Evolutionary conservation across 2,329 filamentous ascomycete species (phyloP).

Genomic region (Alternaria sp.): DNA sequence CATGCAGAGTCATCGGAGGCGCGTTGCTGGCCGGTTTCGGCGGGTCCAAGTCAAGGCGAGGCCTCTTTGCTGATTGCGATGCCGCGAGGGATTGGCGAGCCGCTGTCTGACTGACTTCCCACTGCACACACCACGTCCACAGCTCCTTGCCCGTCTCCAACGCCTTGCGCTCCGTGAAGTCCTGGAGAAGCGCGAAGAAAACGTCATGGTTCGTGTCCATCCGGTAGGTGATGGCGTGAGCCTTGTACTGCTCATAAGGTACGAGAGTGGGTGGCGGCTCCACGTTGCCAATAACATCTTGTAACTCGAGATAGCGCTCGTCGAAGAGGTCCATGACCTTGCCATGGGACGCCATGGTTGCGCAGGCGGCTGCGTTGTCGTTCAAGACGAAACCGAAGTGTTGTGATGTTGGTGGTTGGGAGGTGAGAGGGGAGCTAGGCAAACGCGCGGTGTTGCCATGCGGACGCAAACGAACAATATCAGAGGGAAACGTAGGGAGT

Average conservation of each 20-base stretch:
- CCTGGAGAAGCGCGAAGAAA: conserved; percentile 37
- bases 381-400: neutral
- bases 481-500: conserved; percentile 8
- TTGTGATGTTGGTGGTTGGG: neutral
- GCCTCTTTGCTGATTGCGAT: conserved; percentile 29
- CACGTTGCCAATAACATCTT: conserved; percentile 41
- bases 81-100: neutral
- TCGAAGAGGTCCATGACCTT: conserved; percentile 41
- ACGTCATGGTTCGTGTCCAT: conserved; percentile 34
- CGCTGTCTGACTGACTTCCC: conserved; percentile 28
- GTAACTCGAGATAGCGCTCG: conserved; percentile 37
- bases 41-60: conserved; percentile 19
- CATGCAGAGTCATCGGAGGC: conserved; percentile 21
- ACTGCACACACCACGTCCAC: conserved; percentile 45
- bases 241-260: conserved; percentile 37
- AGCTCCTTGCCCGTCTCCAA: conserved; percentile 27
- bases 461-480: conserved; percentile 11
- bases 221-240: conserved; percentile 34
- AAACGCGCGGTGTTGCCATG: conserved; percentile 3
- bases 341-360: conserved; percentile 36
- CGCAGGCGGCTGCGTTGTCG: neutral
- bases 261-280: conserved; percentile 39
- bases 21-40: conserved; percentile 6
- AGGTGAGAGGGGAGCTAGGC: conserved; percentile 5
- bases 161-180: conserved; percentile 35